Evolutionary conservation across 371 early-diverging fungal genomes (phyloP).

Genomic region (Funneliformis caledonium): DNA sequence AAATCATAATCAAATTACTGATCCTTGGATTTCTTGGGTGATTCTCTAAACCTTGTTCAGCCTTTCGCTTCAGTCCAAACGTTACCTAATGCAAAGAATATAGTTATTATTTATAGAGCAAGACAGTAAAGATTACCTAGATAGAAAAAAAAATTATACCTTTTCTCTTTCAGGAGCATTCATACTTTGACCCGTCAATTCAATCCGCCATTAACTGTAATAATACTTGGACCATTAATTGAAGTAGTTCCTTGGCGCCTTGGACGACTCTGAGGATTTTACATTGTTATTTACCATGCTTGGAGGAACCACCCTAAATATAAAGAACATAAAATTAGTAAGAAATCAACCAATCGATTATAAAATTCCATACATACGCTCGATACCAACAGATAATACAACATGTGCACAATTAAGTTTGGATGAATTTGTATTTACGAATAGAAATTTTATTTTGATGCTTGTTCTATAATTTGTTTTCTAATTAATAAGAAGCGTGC

Average conservation of each 20-base stretch:
- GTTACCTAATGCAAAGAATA: constrained; percentile 25
- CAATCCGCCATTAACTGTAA: constrained; percentile 39
- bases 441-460: no score
- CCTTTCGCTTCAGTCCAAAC: constrained; percentile 38
- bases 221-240: constrained; percentile 26
- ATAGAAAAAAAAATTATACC: constrained; percentile 23
- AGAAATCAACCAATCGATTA: background rate
- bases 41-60: constrained; percentile 31
- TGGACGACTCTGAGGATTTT: background rate
- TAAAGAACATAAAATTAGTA: background rate
- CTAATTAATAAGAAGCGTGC: no score
- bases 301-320: constrained; percentile 35
- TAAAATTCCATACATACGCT: constrained; percentile 28
- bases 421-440: no score
- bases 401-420: constrained; percentile 88
- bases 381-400: constrained; percentile 81
- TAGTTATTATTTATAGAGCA: background rate
- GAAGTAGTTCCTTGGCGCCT: background rate
- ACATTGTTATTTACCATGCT: constrained; percentile 25
- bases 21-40: constrained; percentile 33
- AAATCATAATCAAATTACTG: background rate
- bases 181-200: constrained; percentile 40
- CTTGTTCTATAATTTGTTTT: no score
- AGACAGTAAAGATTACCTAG: background rate
- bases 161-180: constrained; percentile 42